Percentiles rank a stretch among this genome's conserved stretches.
Conservation (phyloP, 306 rosid genomes). For the Vigna hirtella region DNA sequence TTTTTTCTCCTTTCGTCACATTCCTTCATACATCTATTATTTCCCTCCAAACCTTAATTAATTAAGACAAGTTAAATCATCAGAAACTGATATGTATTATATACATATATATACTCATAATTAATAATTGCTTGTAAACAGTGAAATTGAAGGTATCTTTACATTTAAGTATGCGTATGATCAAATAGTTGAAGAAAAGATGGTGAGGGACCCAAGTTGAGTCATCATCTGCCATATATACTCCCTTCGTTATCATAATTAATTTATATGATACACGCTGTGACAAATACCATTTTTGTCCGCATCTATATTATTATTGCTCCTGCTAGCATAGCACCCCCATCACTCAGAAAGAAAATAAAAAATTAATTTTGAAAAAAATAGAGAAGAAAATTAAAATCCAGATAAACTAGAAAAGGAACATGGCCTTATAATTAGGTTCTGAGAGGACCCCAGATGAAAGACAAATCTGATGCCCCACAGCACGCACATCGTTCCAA, state of each 20-base stretch:
- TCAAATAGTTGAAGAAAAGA: constrained; percentile 42
- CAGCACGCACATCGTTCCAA: constrained; percentile 55
- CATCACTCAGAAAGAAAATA: constrained; percentile 42
- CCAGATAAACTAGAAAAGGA: constrained; percentile 25
- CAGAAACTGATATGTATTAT: too few relatives aligned
- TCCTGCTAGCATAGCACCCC: constrained; percentile 35
- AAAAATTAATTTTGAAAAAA: not conserved
- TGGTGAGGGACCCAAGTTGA: constrained; percentile 48
- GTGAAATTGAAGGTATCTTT: constrained; percentile 11
- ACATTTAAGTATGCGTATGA: constrained; percentile 31
- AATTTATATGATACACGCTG: constrained; percentile 50
- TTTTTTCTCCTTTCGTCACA: constrained; percentile 35
- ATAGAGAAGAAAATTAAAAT: not conserved
- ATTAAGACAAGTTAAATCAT: not conserved
- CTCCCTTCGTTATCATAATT: constrained; percentile 54
- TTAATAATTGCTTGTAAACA: constrained; percentile 13
- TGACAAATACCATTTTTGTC: constrained; percentile 71
- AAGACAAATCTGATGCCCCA: constrained; percentile 53
- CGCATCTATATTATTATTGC: constrained; percentile 55
- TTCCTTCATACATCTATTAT: constrained; percentile 45
- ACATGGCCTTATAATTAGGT: constrained; percentile 39
- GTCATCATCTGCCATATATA: constrained; percentile 51
- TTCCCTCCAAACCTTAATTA: not conserved
- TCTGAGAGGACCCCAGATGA: constrained; percentile 45
- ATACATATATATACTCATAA: too few relatives aligned